These are phyloP conservation scores for Plasmodium berghei DNA, from an alignment of 169 alveolate genomes.

Conservation along the genomic window DNA sequence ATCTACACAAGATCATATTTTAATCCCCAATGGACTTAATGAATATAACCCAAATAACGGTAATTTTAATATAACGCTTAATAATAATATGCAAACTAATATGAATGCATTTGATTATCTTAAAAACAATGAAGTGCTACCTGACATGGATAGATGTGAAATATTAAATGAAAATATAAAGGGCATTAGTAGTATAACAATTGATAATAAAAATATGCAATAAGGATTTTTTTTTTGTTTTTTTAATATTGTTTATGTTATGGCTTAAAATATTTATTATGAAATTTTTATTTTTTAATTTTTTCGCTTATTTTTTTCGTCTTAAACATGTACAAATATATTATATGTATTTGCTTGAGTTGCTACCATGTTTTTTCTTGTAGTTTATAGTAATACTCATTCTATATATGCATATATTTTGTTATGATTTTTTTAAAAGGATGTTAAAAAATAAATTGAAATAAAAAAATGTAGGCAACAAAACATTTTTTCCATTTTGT, in stretches of 20 bases:
- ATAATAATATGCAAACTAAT: background rate
- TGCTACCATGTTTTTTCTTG: background rate
- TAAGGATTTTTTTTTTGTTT: background rate
- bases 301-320: background rate
- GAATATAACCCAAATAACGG: background rate
- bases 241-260: no score
- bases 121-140: slow-evolving; percentile 30
- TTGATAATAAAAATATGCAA: slow-evolving; percentile 38
- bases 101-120: slow-evolving; percentile 1
- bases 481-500: no score
- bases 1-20: slow-evolving; percentile 38
- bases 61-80: background rate
- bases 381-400: background rate
- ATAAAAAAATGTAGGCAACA: background rate
- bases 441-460: background rate
- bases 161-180: slow-evolving; percentile 68
- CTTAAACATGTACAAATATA: background rate
- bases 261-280: no score
- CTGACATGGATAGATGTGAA: slow-evolving; percentile 61
- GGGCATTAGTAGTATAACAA: slow-evolving; percentile 69
- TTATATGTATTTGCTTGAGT: background rate
- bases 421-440: no score
- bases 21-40: slow-evolving; percentile 3
- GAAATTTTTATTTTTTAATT: background rate
- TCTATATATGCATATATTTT: background rate